Percentiles rank a stretch among this genome's conserved stretches.
Conservation (phyloP, 805 yeast species). For the Limtongozyma cylindracea region DNA sequence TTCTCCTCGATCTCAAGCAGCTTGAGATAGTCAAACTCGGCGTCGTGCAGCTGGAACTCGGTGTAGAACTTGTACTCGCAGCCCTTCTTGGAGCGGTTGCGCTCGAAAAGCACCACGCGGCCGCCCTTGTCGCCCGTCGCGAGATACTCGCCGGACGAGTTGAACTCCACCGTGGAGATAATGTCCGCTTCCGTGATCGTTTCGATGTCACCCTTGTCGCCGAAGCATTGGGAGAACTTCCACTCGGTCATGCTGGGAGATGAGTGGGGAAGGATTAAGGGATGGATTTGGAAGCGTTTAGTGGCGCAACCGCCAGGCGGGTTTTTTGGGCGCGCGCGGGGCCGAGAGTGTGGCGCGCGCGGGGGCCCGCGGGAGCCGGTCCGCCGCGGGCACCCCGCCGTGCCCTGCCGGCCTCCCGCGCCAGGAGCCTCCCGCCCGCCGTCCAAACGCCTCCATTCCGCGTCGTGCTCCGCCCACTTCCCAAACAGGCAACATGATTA, state of each 20-base stretch:
- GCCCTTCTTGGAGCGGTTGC: constrained; percentile 41
- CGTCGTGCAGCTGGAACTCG: constrained; percentile 95
- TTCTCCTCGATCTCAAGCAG: constrained; percentile 94
- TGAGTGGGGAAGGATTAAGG: constrained; percentile 8
- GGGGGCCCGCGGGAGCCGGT: no score
- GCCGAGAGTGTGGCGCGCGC: no score
- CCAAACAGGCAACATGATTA: no score
- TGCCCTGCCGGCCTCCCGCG: no score
- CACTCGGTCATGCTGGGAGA: no score
- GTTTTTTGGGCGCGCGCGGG: background rate
- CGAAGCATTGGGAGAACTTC: constrained; percentile 95
- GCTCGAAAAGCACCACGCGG: constrained; percentile 83
- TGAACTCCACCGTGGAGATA: constrained; percentile 91
- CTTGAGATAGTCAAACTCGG: constrained; percentile 91
- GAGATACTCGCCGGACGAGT: constrained; percentile 76
- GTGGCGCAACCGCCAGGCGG: no score
- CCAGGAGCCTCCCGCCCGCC: no score
- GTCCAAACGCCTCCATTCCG: no score
- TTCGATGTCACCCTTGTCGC: constrained; percentile 94
- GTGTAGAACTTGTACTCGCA: constrained; percentile 93
- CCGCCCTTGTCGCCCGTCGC: constrained; percentile 99
- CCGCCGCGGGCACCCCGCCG: no score
- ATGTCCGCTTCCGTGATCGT: constrained; percentile 92
- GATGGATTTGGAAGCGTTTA: no score
- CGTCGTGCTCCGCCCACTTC: no score